phyloP scores from a whole-genome alignment of 2,329 filamentous ascomycete species.

The Atkinsonella hypoxylon region DNA sequence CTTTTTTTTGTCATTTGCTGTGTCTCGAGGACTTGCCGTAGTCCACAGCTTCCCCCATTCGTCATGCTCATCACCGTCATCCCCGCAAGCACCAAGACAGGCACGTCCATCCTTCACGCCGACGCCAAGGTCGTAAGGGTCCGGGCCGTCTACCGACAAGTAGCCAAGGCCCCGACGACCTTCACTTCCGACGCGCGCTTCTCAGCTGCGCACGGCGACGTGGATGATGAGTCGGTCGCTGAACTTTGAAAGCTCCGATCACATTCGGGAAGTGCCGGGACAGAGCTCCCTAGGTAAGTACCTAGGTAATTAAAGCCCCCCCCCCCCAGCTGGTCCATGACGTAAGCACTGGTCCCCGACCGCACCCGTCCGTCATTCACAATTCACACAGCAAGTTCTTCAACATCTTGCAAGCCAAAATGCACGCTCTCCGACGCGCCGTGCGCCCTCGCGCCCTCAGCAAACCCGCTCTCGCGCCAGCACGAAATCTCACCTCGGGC shows the following conservation, averaged over 20 bases:
- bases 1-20: too few relatives aligned
- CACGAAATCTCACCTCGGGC: background rate
- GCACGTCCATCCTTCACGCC: slow-evolving; percentile 17
- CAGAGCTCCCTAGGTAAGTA: too few relatives aligned
- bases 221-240: slow-evolving; percentile 17
- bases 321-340: too few relatives aligned
- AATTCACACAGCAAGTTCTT: too few relatives aligned
- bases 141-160: slow-evolving; percentile 19
- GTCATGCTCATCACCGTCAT: slow-evolving; percentile 18
- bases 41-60: slow-evolving; percentile 1
- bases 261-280: too few relatives aligned
- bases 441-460: background rate
- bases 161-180: slow-evolving; percentile 16
- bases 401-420: background rate
- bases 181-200: slow-evolving; percentile 16
- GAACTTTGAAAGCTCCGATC: slow-evolving; percentile 18
- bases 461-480: background rate
- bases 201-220: slow-evolving; percentile 16
- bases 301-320: too few relatives aligned
- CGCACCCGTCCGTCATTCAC: too few relatives aligned
- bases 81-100: slow-evolving; percentile 21
- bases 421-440: background rate
- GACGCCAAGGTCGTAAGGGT: slow-evolving; percentile 8
- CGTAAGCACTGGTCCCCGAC: too few relatives aligned
- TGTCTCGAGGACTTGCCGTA: too few relatives aligned